Evolutionary conservation across 2,329 filamentous ascomycete genomes (phyloP), one percentile per base, ranked within the genome.

Genomic region (Colletotrichum euphorbiae): DNA sequence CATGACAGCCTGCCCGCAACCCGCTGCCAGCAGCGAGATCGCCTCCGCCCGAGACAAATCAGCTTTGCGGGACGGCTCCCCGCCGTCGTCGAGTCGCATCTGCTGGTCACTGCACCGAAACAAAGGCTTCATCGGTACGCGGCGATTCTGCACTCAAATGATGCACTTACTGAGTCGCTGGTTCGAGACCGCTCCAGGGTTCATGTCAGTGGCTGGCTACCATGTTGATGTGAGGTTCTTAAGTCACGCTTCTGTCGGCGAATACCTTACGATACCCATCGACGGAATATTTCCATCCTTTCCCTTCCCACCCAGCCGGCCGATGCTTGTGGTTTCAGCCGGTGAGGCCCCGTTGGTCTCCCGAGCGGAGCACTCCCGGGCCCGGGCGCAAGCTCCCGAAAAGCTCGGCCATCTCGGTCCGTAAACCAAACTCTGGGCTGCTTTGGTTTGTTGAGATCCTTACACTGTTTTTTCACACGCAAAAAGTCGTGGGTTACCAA

Each of bases 41-140:
- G 24, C 43, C 9, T 40, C 50, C 50, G 33, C 38, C 54, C 52
- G 17, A 68, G 40, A 59, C 61, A 66, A 38, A 60, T 68, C 61
- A 55, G 11, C 43, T 17, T 28, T 38, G 50, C 42, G 17, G 38
- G 43, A 45, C 54, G 43, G 45, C 52, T 64, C 61, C 45, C n/a
- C 4, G 12, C 40, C 15, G 19, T 28, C 40, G 62, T 38, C 40
- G 21, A 61, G n/a, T n/a, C 33, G 33, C 15, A 21, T 43, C 58
- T 52, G 8, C 56, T 48, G 28, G 31, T 31, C 2, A 50, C 36
- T 21, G 43, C 7, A 19, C 9, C 33, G 21, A 51, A 17, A 57
- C 13, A 17, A 21, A 21, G 24, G 31, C 15, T 24, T 15, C 6
- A 17, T 13, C 13, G 11, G 36, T 38, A 38, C 36, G 28, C 43